A percentile compares a stretch with the other conserved stretches of the same genome.
Conservation (phyloP, 1,284 basidiomycete genomes). For the Trichosporon sp. region DNA sequence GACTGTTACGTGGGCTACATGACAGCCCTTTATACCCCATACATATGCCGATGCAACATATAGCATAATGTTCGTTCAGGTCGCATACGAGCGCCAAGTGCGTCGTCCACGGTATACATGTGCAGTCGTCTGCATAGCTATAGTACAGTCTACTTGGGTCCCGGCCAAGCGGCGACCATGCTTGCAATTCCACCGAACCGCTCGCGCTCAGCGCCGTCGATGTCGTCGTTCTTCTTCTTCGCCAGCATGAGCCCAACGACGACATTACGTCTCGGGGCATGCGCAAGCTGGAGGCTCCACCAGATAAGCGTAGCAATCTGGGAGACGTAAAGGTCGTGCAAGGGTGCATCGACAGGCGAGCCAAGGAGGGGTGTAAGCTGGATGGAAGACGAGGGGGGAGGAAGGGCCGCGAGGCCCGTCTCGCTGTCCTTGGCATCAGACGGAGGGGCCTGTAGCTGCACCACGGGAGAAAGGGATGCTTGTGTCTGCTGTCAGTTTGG, state of each 20-base stretch:
- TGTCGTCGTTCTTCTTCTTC: constrained; percentile 51
- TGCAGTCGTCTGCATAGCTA: not conserved
- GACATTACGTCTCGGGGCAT: constrained; percentile 28
- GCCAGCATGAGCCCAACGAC: constrained; percentile 39
- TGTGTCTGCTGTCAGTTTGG: constrained; percentile 58
- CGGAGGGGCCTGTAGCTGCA: constrained; percentile 61
- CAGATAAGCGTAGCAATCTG: constrained; percentile 83
- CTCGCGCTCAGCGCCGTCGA: constrained; percentile 51
- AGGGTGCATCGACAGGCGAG: constrained; percentile 55
- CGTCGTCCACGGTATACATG: too few relatives aligned
- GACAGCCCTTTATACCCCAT: not conserved
- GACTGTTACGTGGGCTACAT: constrained; percentile 5
- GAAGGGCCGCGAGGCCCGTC: constrained; percentile 57
- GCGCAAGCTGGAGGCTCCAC: constrained; percentile 53
- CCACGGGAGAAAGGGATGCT: constrained; percentile 65
- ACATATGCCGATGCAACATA: not conserved
- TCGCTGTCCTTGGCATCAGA: constrained; percentile 46
- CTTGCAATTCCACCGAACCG: constrained; percentile 64
- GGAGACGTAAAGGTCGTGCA: constrained; percentile 74
- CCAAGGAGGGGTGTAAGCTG: constrained; percentile 73
- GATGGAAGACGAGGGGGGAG: constrained; percentile 65
- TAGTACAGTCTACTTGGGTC: constrained; percentile 14
- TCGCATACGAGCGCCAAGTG: too few relatives aligned
- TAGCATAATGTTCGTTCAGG: too few relatives aligned
- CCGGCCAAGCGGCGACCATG: constrained; percentile 54